phyloP scores from a whole-genome alignment of 2,329 filamentous ascomycete species.

The Scedosporium aurantiacum region DNA sequence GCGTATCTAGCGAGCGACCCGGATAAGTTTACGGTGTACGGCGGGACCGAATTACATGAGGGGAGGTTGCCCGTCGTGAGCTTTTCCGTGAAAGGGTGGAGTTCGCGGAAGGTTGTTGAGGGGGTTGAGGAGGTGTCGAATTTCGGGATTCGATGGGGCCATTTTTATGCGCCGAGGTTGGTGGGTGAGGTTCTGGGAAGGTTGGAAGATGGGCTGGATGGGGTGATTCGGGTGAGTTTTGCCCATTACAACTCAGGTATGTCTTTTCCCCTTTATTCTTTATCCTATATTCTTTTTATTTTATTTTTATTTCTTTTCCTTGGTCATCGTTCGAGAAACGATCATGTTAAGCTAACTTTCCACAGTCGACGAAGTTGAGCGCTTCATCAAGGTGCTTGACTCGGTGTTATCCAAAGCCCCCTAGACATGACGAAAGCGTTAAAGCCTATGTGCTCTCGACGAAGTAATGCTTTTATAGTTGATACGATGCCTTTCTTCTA shows the following conservation, averaged over 20 bases:
- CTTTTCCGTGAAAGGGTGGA: constrained; percentile 48
- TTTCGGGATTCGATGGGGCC: constrained; percentile 55
- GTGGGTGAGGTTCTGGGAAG: constrained; percentile 47
- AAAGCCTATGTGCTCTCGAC: not conserved
- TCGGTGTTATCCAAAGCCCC: constrained; percentile 17
- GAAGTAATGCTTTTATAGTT: not conserved
- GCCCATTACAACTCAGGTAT: constrained; percentile 61
- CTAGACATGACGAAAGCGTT: not conserved
- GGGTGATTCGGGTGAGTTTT: constrained; percentile 59
- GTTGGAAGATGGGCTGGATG: constrained; percentile 34
- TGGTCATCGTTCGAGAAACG: too few relatives aligned
- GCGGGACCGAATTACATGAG: constrained; percentile 37
- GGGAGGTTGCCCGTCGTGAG: constrained; percentile 54
- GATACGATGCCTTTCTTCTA: too few relatives aligned
- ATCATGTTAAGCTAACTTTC: constrained; percentile 8
- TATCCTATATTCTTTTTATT: not conserved
- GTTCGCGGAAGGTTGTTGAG: constrained; percentile 47
- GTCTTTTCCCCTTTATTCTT: too few relatives aligned
- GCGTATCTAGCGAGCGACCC: constrained; percentile 41
- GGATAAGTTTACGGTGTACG: constrained; percentile 44
- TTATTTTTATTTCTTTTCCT: not conserved
- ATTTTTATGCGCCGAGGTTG: constrained; percentile 58
- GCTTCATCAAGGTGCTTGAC: constrained; percentile 40
- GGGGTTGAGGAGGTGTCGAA: constrained; percentile 46
- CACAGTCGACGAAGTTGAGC: constrained; percentile 43